phyloP scores from a whole-genome alignment of 495 filamentous ascomycete species.

The Trichocladium uniseriatum region DNA sequence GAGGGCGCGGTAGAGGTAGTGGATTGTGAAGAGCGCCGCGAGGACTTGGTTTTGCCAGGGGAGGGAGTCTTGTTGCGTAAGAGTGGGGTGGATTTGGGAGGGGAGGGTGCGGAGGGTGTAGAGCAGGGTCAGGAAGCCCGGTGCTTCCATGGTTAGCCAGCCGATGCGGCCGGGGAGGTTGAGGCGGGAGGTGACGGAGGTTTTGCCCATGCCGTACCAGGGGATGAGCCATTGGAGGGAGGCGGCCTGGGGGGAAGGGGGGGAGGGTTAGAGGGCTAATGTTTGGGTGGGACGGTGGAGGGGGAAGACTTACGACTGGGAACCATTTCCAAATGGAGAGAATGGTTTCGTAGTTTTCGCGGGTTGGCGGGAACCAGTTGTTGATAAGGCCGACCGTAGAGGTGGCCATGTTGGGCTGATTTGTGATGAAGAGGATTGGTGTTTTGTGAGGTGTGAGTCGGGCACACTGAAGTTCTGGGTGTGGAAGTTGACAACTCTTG shows the following conservation, averaged over 20 bases:
- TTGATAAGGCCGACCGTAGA: slow-evolving; percentile 29
- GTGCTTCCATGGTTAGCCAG: slow-evolving; percentile 81
- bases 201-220: slow-evolving; percentile 77
- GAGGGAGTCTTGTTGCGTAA: slow-evolving; percentile 39
- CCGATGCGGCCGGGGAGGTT: slow-evolving; percentile 83
- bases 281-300: neutral
- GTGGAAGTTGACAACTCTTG: too few species aligned
- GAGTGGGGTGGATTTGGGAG: slow-evolving; percentile 25
- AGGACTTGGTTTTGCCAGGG: slow-evolving; percentile 63
- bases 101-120: slow-evolving; percentile 66
- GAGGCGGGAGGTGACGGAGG: slow-evolving; percentile 58
- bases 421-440: too few species aligned
- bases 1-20: slow-evolving; percentile 84
- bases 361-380: slow-evolving; percentile 45
- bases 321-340: slow-evolving; percentile 46
- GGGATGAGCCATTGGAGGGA: slow-evolving; percentile 53
- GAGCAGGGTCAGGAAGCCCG: slow-evolving; percentile 64
- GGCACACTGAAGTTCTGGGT: too few species aligned
- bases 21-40: slow-evolving; percentile 58
- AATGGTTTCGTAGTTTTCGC: slow-evolving; percentile 41
- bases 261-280: neutral
- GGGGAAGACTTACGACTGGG: slow-evolving; percentile 25
- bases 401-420: slow-evolving; percentile 6
- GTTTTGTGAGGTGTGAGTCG: too few species aligned
- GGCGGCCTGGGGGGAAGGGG: slow-evolving; percentile 34